Evolutionary conservation across 2,329 filamentous ascomycete genomes (phyloP).

Genomic region (Paecilomyces sp.): DNA sequence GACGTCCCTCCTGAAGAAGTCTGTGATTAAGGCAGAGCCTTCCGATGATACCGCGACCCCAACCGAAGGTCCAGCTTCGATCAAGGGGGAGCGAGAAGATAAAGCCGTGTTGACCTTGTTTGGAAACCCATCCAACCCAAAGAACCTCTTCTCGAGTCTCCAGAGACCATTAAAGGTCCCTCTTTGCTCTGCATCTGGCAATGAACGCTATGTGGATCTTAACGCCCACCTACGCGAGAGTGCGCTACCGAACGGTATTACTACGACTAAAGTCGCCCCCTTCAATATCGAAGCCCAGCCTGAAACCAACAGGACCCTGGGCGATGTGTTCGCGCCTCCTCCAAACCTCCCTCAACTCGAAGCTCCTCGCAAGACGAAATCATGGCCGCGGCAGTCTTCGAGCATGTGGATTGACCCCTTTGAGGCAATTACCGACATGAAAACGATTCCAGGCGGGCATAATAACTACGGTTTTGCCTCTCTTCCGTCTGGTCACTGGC

Average conservation of each 20-base stretch:
- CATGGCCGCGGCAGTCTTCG: slow-evolving; percentile 23
- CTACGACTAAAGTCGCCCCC: slow-evolving; percentile 59
- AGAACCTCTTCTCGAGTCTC: slow-evolving; percentile 80
- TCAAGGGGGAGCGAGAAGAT: slow-evolving; percentile 40
- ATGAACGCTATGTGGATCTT: slow-evolving; percentile 30
- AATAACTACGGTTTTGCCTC: slow-evolving; percentile 34
- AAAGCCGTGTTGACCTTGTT: slow-evolving; percentile 66
- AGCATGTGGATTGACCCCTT: slow-evolving; percentile 35
- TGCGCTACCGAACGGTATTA: slow-evolving; percentile 67
- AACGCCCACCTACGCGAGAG: slow-evolving; percentile 53
- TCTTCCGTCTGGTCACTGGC: slow-evolving; percentile 35
- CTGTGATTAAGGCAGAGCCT: slow-evolving; percentile 24
- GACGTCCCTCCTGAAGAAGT: slow-evolving; percentile 47
- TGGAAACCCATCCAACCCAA: slow-evolving; percentile 65
- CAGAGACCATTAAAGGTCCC: slow-evolving; percentile 43
- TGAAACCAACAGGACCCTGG: slow-evolving; percentile 32
- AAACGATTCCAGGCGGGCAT: slow-evolving; percentile 26
- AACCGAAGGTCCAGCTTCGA: slow-evolving; percentile 24
- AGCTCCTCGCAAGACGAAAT: slow-evolving; percentile 29
- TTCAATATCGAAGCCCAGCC: slow-evolving; percentile 28
- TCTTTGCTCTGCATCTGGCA: slow-evolving; percentile 29
- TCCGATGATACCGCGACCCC: slow-evolving; percentile 29
- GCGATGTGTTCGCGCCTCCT: slow-evolving; percentile 38
- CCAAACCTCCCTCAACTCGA: slow-evolving; percentile 31
- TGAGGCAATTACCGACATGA: slow-evolving; percentile 29